These are phyloP conservation scores for Microcyclospora tardicrescens DNA, from an alignment of 2,329 filamentous ascomycete genomes.

Conservation along the genomic window DNA sequence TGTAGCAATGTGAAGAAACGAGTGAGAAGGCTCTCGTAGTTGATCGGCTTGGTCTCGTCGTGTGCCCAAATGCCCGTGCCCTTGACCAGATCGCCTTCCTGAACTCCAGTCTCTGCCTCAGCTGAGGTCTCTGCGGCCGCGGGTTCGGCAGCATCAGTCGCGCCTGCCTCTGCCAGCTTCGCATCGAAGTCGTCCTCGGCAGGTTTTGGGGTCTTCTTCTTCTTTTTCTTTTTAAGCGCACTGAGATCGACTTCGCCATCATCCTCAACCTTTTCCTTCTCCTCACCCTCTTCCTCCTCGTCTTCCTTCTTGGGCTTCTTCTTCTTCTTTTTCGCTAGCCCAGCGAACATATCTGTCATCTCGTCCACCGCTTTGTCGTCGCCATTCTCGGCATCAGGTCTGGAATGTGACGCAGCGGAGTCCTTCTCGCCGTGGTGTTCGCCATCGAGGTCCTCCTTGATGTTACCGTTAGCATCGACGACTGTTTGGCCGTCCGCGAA, in stretches of 20 bases:
- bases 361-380: constrained; percentile 22
- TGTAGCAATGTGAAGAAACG: constrained; percentile 93
- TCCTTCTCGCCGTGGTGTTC: constrained; percentile 57
- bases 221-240: constrained; percentile 80
- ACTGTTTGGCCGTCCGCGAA: constrained; percentile 81
- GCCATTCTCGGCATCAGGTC: constrained; percentile 7
- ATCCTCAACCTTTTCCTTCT: constrained; percentile 37
- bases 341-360: constrained; percentile 25
- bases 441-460: constrained; percentile 53
- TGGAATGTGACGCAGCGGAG: constrained; percentile 65
- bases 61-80: constrained; percentile 87
- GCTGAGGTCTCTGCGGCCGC: constrained; percentile 39
- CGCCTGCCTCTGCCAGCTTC: constrained; percentile 49
- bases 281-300: constrained; percentile 21
- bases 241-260: constrained; percentile 51
- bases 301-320: constrained; percentile 46
- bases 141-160: constrained; percentile 39
- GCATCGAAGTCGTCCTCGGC: constrained; percentile 53
- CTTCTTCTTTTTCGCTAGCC: constrained; percentile 51
- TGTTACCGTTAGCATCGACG: constrained; percentile 78
- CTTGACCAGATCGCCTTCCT: constrained; percentile 65
- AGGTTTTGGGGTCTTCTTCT: constrained; percentile 49
- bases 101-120: constrained; percentile 34
- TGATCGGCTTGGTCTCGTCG: constrained; percentile 63
- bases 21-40: constrained; percentile 71